These are phyloP conservation scores for Parasitella parasitica DNA, from an alignment of 371 early-diverging fungal genomes.

Conservation along the genomic window DNA sequence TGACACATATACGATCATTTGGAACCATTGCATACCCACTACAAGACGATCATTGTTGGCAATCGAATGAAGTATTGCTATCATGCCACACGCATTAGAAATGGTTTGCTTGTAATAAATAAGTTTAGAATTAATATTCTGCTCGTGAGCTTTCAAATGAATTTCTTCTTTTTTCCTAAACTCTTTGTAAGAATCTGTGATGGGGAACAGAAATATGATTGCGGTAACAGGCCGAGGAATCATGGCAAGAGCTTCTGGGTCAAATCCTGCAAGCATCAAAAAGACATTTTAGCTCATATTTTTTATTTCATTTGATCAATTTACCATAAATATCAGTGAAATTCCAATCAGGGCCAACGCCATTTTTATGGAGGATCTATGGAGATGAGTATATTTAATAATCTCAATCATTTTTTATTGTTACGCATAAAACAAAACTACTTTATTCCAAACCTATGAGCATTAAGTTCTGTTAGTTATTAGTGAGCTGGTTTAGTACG, in stretches of 20 bases:
- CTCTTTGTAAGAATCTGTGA: slow-evolving; percentile 60
- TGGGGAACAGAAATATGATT: slow-evolving; percentile 76
- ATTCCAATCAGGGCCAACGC: slow-evolving; percentile 49
- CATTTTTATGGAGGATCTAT: slow-evolving; percentile 61
- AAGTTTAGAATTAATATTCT: slow-evolving; percentile 54
- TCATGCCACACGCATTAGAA: slow-evolving; percentile 89
- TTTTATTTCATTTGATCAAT: neutral
- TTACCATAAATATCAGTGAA: slow-evolving; percentile 66
- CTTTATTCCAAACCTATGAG: slow-evolving; percentile 67
- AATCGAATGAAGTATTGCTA: slow-evolving; percentile 76
- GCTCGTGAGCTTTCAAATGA: slow-evolving; percentile 49
- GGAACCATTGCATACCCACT: slow-evolving; percentile 25
- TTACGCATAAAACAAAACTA: slow-evolving; percentile 15
- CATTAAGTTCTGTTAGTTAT: neutral
- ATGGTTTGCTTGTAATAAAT: slow-evolving; percentile 88
- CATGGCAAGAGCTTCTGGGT: slow-evolving; percentile 74
- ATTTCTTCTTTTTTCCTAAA: slow-evolving; percentile 55
- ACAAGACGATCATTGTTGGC: slow-evolving; percentile 61
- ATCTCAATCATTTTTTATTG: neutral
- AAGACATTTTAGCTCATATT: too few relatives aligned
- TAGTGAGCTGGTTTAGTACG: too few relatives aligned
- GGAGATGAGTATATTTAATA: neutral
- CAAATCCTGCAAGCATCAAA: slow-evolving; percentile 57
- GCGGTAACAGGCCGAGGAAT: slow-evolving; percentile 83
- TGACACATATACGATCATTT: neutral